Conservation (phyloP, 2,329 filamentous ascomycete genomes). For the Graphiopsis chlorocephala region DNA sequence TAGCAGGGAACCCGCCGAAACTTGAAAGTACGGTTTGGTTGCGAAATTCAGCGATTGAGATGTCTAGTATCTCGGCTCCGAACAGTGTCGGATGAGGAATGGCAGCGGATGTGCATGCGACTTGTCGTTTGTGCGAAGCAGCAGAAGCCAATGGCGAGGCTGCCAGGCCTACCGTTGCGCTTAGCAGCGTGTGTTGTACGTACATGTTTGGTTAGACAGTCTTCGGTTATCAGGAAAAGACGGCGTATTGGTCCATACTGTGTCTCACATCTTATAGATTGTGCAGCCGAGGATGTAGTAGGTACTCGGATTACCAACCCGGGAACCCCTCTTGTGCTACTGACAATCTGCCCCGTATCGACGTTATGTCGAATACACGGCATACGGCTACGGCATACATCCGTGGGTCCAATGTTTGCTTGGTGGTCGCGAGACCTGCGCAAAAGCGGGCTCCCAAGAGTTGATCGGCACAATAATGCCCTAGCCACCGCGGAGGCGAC, state of each 20-base stretch:
- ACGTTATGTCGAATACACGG: neutral
- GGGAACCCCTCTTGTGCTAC: neutral
- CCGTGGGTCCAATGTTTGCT: neutral
- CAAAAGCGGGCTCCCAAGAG: neutral
- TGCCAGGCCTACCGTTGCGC: neutral
- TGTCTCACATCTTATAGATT: neutral
- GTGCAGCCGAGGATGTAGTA: neutral
- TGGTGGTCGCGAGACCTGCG: neutral
- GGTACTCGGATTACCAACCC: neutral
- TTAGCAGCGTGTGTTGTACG: neutral
- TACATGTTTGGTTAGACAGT: neutral
- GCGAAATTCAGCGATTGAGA: neutral
- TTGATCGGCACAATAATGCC: neutral
- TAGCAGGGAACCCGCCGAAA: neutral
- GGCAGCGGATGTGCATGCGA: conserved; percentile 4
- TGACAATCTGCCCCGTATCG: neutral
- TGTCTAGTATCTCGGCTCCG: conserved; percentile 6
- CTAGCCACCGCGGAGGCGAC: neutral
- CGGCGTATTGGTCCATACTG: neutral
- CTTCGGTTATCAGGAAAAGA: neutral
- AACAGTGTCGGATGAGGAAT: neutral
- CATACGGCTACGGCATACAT: neutral
- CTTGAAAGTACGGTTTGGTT: neutral
- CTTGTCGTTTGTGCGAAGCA: neutral
- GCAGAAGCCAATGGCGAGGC: neutral